Percentiles rank a stretch among this genome's conserved stretches.
Conservation (phyloP, 768 basidiomycete species). For the Hypholoma sublateritium region DNA sequence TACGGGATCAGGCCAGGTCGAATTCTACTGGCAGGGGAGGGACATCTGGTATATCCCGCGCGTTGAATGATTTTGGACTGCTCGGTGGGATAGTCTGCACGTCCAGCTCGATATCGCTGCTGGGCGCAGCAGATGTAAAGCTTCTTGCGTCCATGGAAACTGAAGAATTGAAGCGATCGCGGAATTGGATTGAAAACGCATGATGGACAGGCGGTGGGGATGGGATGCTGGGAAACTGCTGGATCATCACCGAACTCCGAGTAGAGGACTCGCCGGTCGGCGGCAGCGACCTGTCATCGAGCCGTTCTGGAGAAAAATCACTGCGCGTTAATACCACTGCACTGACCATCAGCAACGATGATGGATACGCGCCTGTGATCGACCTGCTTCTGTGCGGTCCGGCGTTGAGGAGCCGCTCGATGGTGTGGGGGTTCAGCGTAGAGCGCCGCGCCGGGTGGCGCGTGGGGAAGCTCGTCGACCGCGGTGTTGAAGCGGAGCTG, state of each 20-base stretch:
- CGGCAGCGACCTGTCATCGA: no score
- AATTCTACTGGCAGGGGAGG: not conserved
- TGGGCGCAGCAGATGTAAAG: conserved; percentile 3
- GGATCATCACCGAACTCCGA: not conserved
- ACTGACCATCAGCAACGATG: not conserved
- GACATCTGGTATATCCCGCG: not conserved
- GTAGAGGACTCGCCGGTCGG: no score
- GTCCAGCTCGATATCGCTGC: conserved; percentile 7
- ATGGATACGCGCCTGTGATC: not conserved
- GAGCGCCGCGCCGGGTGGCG: conserved; percentile 3
- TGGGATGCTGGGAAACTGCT: not conserved
- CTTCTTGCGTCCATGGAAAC: conserved; percentile 1
- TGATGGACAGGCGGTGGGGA: not conserved
- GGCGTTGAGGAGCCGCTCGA: not conserved
- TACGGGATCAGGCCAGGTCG: not conserved
- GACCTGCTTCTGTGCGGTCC: not conserved
- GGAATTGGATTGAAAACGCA: not conserved
- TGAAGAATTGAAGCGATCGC: conserved; percentile 5
- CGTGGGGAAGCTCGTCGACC: not conserved
- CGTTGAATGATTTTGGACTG: not conserved
- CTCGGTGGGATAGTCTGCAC: conserved; percentile 1
- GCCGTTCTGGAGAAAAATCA: no score
- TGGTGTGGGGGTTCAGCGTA: not conserved
- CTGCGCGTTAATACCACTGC: no score
- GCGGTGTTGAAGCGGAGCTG: not conserved